Conservation (phyloP, 116 monocot species). For the Thalassia testudinum region DNA sequence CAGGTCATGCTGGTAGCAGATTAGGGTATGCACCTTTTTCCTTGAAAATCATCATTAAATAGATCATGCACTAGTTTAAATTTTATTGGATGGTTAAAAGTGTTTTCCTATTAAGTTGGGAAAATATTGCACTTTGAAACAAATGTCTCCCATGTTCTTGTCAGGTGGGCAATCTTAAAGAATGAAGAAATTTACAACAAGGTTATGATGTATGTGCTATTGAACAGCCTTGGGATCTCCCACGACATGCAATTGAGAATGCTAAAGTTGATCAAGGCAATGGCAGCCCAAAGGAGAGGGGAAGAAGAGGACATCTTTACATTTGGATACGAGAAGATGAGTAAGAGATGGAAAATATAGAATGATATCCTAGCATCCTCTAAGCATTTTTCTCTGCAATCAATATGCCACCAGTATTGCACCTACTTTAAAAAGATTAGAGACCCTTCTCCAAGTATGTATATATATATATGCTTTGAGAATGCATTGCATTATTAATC, state of each 20-base stretch:
- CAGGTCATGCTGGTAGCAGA: conserved; percentile 72
- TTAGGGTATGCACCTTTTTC: conserved; percentile 32
- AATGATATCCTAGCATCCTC: conserved; percentile 31
- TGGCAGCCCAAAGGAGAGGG: conserved; percentile 20
- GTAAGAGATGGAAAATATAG: conserved; percentile 35
- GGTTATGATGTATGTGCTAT: conserved; percentile 7
- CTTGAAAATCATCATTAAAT: no score
- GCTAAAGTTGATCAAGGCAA: conserved; percentile 43
- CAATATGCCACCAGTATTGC: conserved; percentile 38
- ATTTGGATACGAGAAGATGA: conserved; percentile 32
- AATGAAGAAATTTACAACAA: conserved; percentile 29
- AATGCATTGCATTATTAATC: background rate
- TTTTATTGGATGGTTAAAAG: no score
- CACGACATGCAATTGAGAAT: conserved; percentile 56
- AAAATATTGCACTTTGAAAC: no score
- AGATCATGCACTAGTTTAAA: no score
- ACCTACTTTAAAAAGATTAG: conserved; percentile 44
- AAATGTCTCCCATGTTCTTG: no score
- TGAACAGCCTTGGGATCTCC: conserved; percentile 39
- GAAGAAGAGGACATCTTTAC: conserved; percentile 36
- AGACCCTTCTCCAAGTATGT: conserved; percentile 62
- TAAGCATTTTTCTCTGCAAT: conserved; percentile 53
- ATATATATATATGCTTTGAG: background rate
- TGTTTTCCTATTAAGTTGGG: no score
- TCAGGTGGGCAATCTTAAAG: conserved; percentile 66